Percentiles rank a stretch among this genome's conserved stretches.
phyloP scores from a whole-genome alignment of 495 filamentous ascomycete species.

The Aspergillus bertholletiae region DNA sequence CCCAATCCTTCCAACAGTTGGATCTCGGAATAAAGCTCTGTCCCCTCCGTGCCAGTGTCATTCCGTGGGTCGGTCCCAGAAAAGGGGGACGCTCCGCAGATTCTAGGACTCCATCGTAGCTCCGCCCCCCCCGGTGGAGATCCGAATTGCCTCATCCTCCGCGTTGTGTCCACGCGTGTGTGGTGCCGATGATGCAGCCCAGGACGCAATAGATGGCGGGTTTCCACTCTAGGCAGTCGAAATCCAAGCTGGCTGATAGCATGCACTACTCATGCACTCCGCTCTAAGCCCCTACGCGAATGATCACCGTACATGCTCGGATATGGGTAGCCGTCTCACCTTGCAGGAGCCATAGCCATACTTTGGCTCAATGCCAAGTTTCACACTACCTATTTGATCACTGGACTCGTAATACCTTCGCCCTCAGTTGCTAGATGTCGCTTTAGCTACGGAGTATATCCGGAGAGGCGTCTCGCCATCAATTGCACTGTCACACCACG shows the following conservation, averaged over 20 bases:
- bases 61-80: neutral
- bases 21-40: neutral
- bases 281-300: constrained; percentile 2
- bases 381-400: neutral
- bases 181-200: neutral
- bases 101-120: neutral
- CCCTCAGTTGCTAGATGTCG: neutral
- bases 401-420: neutral
- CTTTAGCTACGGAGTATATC: neutral
- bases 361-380: neutral
- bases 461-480: neutral
- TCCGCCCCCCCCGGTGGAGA: constrained; percentile 4
- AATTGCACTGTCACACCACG: neutral
- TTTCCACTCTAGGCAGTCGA: constrained; percentile 2
- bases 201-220: neutral
- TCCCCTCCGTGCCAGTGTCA: neutral
- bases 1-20: neutral
- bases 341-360: neutral
- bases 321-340: neutral
- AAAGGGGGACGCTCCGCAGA: constrained; percentile 1
- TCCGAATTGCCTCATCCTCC: neutral
- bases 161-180: neutral
- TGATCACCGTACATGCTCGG: neutral
- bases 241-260: neutral
- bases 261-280: neutral